These are phyloP conservation scores for Peronospora belbahrii DNA, from an alignment of 352 stramenopile genomes.

Conservation along the genomic window DNA sequence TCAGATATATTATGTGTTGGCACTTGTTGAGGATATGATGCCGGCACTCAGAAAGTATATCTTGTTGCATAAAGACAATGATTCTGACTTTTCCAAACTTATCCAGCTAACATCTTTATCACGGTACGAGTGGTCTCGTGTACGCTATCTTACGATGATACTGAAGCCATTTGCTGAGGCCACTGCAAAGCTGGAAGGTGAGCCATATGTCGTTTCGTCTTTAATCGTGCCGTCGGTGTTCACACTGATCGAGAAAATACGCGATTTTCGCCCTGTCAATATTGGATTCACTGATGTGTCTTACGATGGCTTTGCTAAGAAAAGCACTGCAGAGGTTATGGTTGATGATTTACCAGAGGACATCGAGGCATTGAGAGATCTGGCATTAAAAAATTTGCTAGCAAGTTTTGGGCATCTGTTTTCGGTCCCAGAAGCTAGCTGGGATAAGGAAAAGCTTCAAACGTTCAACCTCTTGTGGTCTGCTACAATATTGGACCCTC, in stretches of 20 bases:
- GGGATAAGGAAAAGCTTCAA: slow-evolving; percentile 33
- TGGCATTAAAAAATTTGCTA: slow-evolving; percentile 47
- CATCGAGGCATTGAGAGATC: slow-evolving; percentile 49
- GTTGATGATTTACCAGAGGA: slow-evolving; percentile 51
- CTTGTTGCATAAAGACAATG: slow-evolving; percentile 42
- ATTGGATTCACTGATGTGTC: slow-evolving; percentile 1
- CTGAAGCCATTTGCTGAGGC: slow-evolving; percentile 64
- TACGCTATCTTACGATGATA: slow-evolving; percentile 48
- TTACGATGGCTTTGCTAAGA: slow-evolving; percentile 10
- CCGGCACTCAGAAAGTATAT: slow-evolving; percentile 55
- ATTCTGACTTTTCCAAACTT: slow-evolving; percentile 61
- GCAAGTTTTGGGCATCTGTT: slow-evolving; percentile 58
- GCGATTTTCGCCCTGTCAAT: slow-evolving; percentile 13
- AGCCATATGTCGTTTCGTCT: slow-evolving; percentile 54
- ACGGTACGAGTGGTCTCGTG: slow-evolving; percentile 59
- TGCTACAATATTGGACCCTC: slow-evolving; percentile 61
- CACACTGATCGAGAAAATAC: slow-evolving; percentile 61
- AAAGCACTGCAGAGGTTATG: slow-evolving; percentile 4
- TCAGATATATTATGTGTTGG: slow-evolving; percentile 44
- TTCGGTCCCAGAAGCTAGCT: slow-evolving; percentile 29
- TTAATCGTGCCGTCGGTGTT: slow-evolving; percentile 63
- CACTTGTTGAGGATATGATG: slow-evolving; percentile 45
- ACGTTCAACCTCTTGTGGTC: slow-evolving; percentile 66
- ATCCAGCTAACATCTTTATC: slow-evolving; percentile 60
- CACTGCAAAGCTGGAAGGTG: slow-evolving; percentile 44